These are phyloP conservation scores for Beta lomatogona DNA, from an alignment of 179 eudicot genomes.

Conservation along the genomic window DNA sequence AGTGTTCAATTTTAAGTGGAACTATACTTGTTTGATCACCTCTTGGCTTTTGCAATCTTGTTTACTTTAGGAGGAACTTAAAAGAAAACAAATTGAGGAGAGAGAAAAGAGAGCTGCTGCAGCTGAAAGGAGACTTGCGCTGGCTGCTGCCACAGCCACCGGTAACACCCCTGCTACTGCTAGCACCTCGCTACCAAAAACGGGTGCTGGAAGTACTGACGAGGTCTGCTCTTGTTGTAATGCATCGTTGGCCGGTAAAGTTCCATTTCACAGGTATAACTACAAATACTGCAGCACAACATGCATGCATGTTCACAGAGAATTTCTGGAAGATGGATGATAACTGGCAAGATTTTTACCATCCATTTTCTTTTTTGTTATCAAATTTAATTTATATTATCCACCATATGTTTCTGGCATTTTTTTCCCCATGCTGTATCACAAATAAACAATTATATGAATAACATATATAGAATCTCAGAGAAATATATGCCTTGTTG, in stretches of 20 bases:
- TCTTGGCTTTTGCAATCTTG: background rate
- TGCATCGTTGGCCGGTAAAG: constrained; percentile 71
- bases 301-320: constrained; percentile 89
- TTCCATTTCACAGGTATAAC: constrained; percentile 90
- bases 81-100: constrained; percentile 62
- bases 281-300: constrained; percentile 93
- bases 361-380: background rate
- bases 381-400: background rate
- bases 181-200: constrained; percentile 41
- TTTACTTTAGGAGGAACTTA: constrained; percentile 62
- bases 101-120: constrained; percentile 96
- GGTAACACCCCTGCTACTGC: constrained; percentile 24
- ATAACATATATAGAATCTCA: background rate
- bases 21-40: background rate
- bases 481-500: background rate
- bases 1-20: too few relatives aligned
- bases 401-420: background rate
- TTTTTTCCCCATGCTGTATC: constrained; percentile 7
- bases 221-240: constrained; percentile 69
- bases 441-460: background rate
- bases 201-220: constrained; percentile 29
- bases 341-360: background rate
- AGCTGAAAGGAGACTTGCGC: constrained; percentile 78
- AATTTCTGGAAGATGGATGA: constrained; percentile 71
- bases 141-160: constrained; percentile 41